A percentile compares a stretch with the other conserved stretches of the same genome.
These are phyloP conservation scores for Flaveria sonorensis DNA, from an alignment of 129 eudicot genomes.

Conservation along the genomic window DNA sequence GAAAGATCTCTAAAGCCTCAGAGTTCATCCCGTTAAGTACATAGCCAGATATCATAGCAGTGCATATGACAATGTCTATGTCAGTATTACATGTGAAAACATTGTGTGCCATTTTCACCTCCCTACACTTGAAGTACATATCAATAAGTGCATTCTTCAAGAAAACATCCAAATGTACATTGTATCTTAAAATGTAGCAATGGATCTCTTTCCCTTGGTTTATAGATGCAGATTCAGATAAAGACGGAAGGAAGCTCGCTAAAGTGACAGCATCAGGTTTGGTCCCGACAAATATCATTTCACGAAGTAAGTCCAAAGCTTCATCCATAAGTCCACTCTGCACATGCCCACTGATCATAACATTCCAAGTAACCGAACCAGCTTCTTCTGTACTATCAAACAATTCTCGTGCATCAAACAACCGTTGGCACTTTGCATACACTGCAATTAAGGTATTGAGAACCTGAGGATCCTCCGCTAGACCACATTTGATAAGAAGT, in stretches of 20 bases:
- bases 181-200: constrained; percentile 51
- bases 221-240: constrained; percentile 47
- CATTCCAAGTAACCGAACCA: constrained; percentile 71
- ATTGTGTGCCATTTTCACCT: constrained; percentile 51
- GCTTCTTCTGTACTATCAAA: constrained; percentile 44
- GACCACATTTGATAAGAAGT: constrained; percentile 48
- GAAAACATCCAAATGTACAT: constrained; percentile 54
- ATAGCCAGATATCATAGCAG: constrained; percentile 81
- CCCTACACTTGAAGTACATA: constrained; percentile 78
- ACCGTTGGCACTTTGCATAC: constrained; percentile 58
- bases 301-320: constrained; percentile 50
- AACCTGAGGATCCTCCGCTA: constrained; percentile 57
- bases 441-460: constrained; percentile 62
- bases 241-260: constrained; percentile 65
- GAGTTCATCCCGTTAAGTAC: constrained; percentile 57
- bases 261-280: constrained; percentile 71
- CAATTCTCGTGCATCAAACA: constrained; percentile 54
- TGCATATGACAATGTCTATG: constrained; percentile 68
- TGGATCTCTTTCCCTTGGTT: constrained; percentile 75
- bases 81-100: constrained; percentile 42
- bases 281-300: constrained; percentile 56
- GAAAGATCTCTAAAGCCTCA: constrained; percentile 56
- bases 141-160: constrained; percentile 81
- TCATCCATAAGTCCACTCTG: constrained; percentile 61
- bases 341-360: constrained; percentile 79